Conservation (phyloP, 164 flowering plant species). For the Nelumbo lutea region DNA sequence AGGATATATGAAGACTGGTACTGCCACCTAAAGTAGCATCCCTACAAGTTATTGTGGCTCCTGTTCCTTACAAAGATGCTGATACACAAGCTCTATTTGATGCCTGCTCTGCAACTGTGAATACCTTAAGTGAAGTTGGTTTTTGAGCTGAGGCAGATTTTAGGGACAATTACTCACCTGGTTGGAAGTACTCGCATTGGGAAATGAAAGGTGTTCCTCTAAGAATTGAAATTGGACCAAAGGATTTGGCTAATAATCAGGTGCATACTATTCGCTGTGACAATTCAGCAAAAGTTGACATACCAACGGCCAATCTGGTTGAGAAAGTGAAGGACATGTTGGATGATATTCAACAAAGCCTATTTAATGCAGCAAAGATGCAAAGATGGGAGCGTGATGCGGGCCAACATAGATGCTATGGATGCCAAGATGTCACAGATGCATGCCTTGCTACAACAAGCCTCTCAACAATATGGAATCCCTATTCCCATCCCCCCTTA, state of each 20-base stretch:
- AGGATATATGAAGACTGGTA: conserved; percentile 91
- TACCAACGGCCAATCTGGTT: conserved; percentile 48
- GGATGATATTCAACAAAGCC: conserved; percentile 53
- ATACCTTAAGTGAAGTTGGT: conserved; percentile 57
- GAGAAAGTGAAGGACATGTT: conserved; percentile 51
- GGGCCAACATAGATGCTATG: too few relatives aligned
- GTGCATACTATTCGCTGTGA: conserved; percentile 86
- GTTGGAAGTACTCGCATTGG: conserved; percentile 98
- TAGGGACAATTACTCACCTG: conserved; percentile 90
- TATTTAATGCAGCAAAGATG: conserved; percentile 64
- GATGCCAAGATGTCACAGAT: too few relatives aligned
- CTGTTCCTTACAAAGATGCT: conserved; percentile 89
- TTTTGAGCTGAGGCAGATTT: conserved; percentile 68
- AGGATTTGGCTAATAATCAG: conserved; percentile 84
- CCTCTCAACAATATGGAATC: too few relatives aligned
- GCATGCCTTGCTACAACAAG: too few relatives aligned
- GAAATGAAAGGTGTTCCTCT: conserved; percentile 97
- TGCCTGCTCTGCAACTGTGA: conserved; percentile 69
- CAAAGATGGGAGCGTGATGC: too few relatives aligned
- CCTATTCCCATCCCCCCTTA: too few relatives aligned
- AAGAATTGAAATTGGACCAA: conserved; percentile 95
- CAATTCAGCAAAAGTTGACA: conserved; percentile 58
- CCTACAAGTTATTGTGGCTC: conserved; percentile 74
- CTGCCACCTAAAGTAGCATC: conserved; percentile 91
- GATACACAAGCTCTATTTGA: conserved; percentile 68